phyloP scores from a whole-genome alignment of 228 moss, liverwort and hornwort genomes.

The Sphagnum fallax region DNA sequence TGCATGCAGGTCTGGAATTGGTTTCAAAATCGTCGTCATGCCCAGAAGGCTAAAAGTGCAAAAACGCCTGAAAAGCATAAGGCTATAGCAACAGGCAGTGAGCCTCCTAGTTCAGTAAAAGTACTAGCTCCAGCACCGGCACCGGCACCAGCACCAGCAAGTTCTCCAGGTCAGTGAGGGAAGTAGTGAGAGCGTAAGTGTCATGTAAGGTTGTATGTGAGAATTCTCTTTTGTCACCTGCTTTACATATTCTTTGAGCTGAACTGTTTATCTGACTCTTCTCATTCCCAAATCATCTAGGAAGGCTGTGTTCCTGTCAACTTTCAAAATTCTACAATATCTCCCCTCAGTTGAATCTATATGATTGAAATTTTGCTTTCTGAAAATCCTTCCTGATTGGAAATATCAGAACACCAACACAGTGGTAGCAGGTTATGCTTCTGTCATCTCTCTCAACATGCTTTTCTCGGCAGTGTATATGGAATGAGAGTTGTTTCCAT shows the following conservation, averaged over 20 bases:
- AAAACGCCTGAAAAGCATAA: slow-evolving; percentile 62
- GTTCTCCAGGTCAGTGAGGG: slow-evolving; percentile 12
- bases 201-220: too few species aligned
- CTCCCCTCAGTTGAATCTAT: neutral
- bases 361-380: too few species aligned
- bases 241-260: neutral
- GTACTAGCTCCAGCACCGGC: slow-evolving; percentile 18
- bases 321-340: neutral
- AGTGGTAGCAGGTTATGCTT: too few species aligned
- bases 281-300: neutral
- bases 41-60: slow-evolving; percentile 79
- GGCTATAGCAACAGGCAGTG: slow-evolving; percentile 29
- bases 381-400: too few species aligned
- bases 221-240: neutral
- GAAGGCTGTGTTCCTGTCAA: neutral
- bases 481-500: neutral
- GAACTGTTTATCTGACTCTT: neutral
- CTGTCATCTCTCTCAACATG: too few species aligned
- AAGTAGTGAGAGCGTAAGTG: neutral
- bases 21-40: slow-evolving; percentile 97
- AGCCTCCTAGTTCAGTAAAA: slow-evolving; percentile 36
- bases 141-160: slow-evolving; percentile 32
- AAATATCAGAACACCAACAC: neutral
- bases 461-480: too few species aligned
- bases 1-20: slow-evolving; percentile 83